phyloP scores from a whole-genome alignment of 139 green algal genomes.

The Zygnema cylindricum region DNA sequence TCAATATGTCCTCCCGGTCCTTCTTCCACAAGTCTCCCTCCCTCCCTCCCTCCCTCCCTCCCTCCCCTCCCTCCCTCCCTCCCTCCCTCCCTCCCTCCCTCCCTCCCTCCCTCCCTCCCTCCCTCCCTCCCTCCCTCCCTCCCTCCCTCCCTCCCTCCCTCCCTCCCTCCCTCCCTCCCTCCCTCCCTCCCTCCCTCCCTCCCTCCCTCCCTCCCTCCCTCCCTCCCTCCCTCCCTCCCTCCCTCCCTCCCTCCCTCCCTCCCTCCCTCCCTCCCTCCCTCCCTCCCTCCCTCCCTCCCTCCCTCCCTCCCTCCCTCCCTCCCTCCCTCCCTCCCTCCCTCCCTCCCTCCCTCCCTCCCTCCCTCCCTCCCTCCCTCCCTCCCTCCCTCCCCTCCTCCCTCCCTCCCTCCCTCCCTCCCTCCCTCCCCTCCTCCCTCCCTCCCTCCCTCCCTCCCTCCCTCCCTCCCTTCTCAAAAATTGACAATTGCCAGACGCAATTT shows the following conservation, averaged over 20 bases:
- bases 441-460: slow-evolving; percentile 11
- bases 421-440: slow-evolving; percentile 16
- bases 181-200: slow-evolving; percentile 6
- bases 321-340: slow-evolving; percentile 5
- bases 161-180: not conserved
- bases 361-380: slow-evolving; percentile 10
- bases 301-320: not conserved
- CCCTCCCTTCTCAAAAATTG: too few species aligned
- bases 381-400: not conserved
- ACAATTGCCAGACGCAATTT: too few species aligned
- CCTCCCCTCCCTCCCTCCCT: not conserved
- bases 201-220: not conserved
- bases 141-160: not conserved
- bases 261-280: not conserved
- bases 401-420: not conserved
- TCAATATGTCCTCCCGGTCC: too few species aligned
- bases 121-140: slow-evolving; percentile 11
- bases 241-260: not conserved
- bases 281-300: not conserved
- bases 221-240: not conserved
- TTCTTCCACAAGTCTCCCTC: not conserved
- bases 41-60: not conserved
- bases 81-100: not conserved
- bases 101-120: not conserved
- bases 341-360: slow-evolving; percentile 11